phyloP scores from a whole-genome alignment of 2,329 filamentous ascomycete genomes.

The Rhynchosporium agropyri region DNA sequence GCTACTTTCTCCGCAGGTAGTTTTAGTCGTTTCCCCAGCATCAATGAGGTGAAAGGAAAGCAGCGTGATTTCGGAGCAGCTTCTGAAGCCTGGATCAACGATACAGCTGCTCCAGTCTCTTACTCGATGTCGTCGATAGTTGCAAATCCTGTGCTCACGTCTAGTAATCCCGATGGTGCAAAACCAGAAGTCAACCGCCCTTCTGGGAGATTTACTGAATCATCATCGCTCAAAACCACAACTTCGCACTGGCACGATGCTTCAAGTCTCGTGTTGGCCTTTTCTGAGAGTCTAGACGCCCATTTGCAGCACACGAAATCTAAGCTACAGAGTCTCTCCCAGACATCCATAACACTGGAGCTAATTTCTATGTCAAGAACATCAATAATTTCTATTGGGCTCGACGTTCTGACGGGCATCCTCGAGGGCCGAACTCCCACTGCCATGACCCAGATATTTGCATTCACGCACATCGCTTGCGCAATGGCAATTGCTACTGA shows the following conservation, averaged over 20 bases:
- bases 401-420: conserved; percentile 34
- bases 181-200: conserved; percentile 21
- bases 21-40: conserved; percentile 25
- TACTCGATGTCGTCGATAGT: background rate
- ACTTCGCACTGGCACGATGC: conserved; percentile 33
- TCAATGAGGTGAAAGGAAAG: conserved; percentile 26
- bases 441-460: conserved; percentile 35
- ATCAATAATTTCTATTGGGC: conserved; percentile 34
- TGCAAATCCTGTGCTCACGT: background rate
- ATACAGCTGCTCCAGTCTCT: conserved; percentile 9
- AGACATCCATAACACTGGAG: conserved; percentile 29
- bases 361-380: conserved; percentile 34
- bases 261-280: conserved; percentile 30
- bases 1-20: conserved; percentile 18
- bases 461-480: conserved; percentile 38
- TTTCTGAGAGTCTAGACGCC: conserved; percentile 34
- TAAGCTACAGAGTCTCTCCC: conserved; percentile 27
- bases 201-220: conserved; percentile 28
- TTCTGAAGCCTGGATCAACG: conserved; percentile 23
- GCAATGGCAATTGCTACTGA: conserved; percentile 33
- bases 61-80: conserved; percentile 25
- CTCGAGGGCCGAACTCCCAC: conserved; percentile 36
- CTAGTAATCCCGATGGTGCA: background rate
- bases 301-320: conserved; percentile 35
- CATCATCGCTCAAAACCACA: conserved; percentile 19